phyloP scores from a whole-genome alignment of 352 stramenopile species.

The Elongisporangium prolatum region DNA sequence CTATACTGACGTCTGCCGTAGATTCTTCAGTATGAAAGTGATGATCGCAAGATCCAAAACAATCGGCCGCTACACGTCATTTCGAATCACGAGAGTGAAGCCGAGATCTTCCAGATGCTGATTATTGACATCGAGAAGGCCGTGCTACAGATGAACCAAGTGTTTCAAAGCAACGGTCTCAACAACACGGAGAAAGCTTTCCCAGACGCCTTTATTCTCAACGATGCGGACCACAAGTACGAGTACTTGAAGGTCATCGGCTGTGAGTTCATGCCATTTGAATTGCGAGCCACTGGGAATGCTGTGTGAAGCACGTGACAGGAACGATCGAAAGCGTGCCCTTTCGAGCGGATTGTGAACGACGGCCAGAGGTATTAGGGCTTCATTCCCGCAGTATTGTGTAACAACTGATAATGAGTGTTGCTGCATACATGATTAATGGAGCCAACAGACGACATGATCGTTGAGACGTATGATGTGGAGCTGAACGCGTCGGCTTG shows the following conservation, averaged over 20 bases:
- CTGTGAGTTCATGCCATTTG: conserved; percentile 32
- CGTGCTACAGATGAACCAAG: conserved; percentile 20
- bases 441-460: conserved; percentile 22
- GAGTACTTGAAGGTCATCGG: conserved; percentile 35
- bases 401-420: too few species aligned
- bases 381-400: too few species aligned
- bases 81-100: too few species aligned
- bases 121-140: conserved; percentile 22
- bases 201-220: conserved; percentile 24
- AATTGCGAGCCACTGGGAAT: conserved; percentile 22
- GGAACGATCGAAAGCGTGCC: conserved; percentile 29
- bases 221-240: conserved; percentile 17
- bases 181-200: conserved; percentile 21
- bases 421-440: not conserved
- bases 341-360: conserved; percentile 29
- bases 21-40: too few species aligned
- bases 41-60: too few species aligned
- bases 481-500: conserved; percentile 19
- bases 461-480: conserved; percentile 27
- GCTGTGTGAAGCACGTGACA: conserved; percentile 27
- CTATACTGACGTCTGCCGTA: too few species aligned
- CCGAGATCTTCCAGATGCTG: conserved; percentile 20
- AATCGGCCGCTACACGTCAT: too few species aligned
- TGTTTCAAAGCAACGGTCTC: conserved; percentile 31
- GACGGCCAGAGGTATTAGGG: conserved; percentile 12